phyloP scores from a whole-genome alignment of 306 rosid species.

The Mimosa bimucronata region DNA sequence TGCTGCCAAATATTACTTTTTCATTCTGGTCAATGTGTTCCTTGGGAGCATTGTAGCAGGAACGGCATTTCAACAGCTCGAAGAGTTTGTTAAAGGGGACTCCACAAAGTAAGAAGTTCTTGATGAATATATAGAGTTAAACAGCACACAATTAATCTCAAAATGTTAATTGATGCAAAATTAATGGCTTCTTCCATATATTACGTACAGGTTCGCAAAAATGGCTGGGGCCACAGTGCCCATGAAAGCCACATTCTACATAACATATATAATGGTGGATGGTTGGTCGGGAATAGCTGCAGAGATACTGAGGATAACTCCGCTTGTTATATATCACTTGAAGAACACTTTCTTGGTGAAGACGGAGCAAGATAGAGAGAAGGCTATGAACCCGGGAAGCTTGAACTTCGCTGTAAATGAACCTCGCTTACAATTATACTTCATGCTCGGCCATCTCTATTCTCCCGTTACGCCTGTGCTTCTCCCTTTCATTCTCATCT shows the following conservation, averaged over 20 bases:
- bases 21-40: slow-evolving; percentile 83
- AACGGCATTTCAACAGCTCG: slow-evolving; percentile 88
- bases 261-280: slow-evolving; percentile 88
- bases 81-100: slow-evolving; percentile 53
- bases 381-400: slow-evolving; percentile 86
- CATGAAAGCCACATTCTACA: slow-evolving; percentile 96
- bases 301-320: slow-evolving; percentile 72
- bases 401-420: slow-evolving; percentile 70
- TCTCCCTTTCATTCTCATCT: slow-evolving; percentile 82
- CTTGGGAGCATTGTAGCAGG: slow-evolving; percentile 88
- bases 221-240: slow-evolving; percentile 85
- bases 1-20: slow-evolving; percentile 78
- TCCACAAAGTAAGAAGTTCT: slow-evolving; percentile 68
- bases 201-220: slow-evolving; percentile 65
- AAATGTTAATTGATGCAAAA: slow-evolving; percentile 2
- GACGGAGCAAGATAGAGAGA: slow-evolving; percentile 79
- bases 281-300: slow-evolving; percentile 96
- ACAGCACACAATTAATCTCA: neutral
- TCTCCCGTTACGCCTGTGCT: slow-evolving; percentile 83
- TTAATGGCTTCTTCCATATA: slow-evolving; percentile 5
- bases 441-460: slow-evolving; percentile 86
- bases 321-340: slow-evolving; percentile 68
- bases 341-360: slow-evolving; percentile 87
- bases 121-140: slow-evolving; percentile 10
- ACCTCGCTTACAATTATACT: slow-evolving; percentile 86